phyloP scores from a whole-genome alignment of 2,329 filamentous ascomycete genomes.

The Colletotrichum sp. region DNA sequence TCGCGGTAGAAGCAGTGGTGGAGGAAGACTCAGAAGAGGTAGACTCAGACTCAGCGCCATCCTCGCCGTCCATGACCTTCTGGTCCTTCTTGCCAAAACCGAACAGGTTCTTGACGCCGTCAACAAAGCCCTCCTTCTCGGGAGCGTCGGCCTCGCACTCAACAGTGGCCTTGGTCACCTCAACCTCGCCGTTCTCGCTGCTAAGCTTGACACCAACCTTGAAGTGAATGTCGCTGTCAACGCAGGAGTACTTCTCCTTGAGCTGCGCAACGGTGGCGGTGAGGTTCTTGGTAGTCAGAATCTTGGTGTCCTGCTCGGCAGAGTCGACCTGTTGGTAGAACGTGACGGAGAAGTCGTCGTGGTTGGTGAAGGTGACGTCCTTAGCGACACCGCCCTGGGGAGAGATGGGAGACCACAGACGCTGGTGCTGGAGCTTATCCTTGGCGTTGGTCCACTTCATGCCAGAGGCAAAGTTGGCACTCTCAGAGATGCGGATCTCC shows the following conservation, averaged over 20 bases:
- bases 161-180: slow-evolving; percentile 75
- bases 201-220: slow-evolving; percentile 79
- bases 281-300: slow-evolving; percentile 81
- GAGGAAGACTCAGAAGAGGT: slow-evolving; percentile 51
- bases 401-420: slow-evolving; percentile 81
- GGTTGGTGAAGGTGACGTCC: slow-evolving; percentile 82
- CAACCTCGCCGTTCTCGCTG: slow-evolving; percentile 77
- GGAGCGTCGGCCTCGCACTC: slow-evolving; percentile 81
- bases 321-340: slow-evolving; percentile 76
- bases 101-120: slow-evolving; percentile 95
- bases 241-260: slow-evolving; percentile 79
- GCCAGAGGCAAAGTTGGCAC: slow-evolving; percentile 73
- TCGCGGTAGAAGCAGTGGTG: slow-evolving; percentile 32
- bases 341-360: slow-evolving; percentile 78
- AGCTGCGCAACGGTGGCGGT: slow-evolving; percentile 82
- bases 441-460: slow-evolving; percentile 76
- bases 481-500: slow-evolving; percentile 87
- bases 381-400: slow-evolving; percentile 78
- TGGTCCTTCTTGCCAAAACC: slow-evolving; percentile 92
- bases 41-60: slow-evolving; percentile 38
- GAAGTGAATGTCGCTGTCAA: slow-evolving; percentile 77
- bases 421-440: slow-evolving; percentile 76
- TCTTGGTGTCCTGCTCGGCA: slow-evolving; percentile 65
- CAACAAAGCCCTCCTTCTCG: slow-evolving; percentile 82
- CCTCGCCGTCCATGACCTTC: slow-evolving; percentile 70